These are phyloP conservation scores for Brassica carinata DNA, from an alignment of 345 rosid genomes.

Conservation along the genomic window DNA sequence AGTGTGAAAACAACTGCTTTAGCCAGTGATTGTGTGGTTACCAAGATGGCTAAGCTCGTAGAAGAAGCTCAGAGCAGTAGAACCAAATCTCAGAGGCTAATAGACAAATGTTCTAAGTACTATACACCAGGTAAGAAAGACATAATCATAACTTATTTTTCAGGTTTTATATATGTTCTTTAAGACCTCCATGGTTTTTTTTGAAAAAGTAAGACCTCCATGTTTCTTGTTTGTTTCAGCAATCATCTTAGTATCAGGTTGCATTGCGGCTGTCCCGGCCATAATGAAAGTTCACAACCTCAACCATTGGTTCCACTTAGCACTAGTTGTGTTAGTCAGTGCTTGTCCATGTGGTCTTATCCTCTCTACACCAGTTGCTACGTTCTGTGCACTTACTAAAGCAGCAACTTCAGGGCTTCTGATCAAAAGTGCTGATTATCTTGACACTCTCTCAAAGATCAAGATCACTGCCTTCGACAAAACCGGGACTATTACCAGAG, in stretches of 20 bases:
- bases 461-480: conserved; percentile 78
- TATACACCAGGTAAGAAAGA: conserved; percentile 67
- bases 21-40: conserved; percentile 84
- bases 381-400: conserved; percentile 85
- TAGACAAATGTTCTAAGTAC: conserved; percentile 70
- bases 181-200: too few species aligned
- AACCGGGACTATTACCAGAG: conserved; percentile 90
- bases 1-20: conserved; percentile 72
- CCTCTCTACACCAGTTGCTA: conserved; percentile 92
- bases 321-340: conserved; percentile 83
- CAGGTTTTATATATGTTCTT: too few species aligned
- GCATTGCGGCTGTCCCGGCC: conserved; percentile 61
- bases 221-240: conserved; percentile 49
- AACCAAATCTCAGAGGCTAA: conserved; percentile 69
- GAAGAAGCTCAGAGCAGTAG: conserved; percentile 94
- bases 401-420: conserved; percentile 86
- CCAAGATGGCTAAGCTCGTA: conserved; percentile 88
- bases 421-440: conserved; percentile 81
- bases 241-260: conserved; percentile 54
- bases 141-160: too few species aligned
- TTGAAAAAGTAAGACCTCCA: neutral
- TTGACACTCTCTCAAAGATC: conserved; percentile 76
- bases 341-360: conserved; percentile 96
- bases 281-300: conserved; percentile 48
- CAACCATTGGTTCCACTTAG: conserved; percentile 68